A percentile compares a stretch with the other conserved stretches of the same genome.
Evolutionary conservation across 441 rosid species (phyloP).

Genomic region (Adansonia grandidieri): DNA sequence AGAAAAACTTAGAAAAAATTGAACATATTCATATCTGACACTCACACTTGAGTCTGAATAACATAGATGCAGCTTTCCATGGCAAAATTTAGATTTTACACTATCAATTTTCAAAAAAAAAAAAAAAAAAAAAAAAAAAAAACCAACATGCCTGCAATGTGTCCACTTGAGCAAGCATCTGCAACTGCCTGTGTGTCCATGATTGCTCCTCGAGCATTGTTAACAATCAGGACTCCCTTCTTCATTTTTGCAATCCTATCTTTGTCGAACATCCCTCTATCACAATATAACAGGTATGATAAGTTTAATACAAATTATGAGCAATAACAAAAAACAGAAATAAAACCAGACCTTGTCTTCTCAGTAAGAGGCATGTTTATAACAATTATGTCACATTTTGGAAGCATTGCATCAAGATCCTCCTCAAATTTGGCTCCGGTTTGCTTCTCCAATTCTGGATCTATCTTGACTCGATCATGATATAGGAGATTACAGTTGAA

Average conservation of each 20-base stretch:
- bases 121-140: too few species aligned
- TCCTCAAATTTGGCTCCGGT: conserved; percentile 80
- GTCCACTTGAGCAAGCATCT: conserved; percentile 81
- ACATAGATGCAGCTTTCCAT: not conserved
- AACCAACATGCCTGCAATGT: conserved; percentile 70
- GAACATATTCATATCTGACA: too few species aligned
- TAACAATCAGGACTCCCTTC: conserved; percentile 87
- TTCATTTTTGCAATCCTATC: conserved; percentile 84
- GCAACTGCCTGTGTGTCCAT: conserved; percentile 94
- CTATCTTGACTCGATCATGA: conserved; percentile 80
- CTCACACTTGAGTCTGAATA: too few species aligned
- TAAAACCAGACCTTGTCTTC: conserved; percentile 59
- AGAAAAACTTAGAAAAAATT: too few species aligned
- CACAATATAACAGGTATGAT: not conserved
- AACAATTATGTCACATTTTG: conserved; percentile 80
- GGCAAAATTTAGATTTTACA: not conserved
- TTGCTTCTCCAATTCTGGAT: conserved; percentile 71
- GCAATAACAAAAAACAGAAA: conserved; percentile 10
- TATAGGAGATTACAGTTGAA: conserved; percentile 86
- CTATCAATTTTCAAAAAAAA: not conserved
- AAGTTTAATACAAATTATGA: not conserved
- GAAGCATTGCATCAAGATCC: conserved; percentile 77
- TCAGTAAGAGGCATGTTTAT: conserved; percentile 86
- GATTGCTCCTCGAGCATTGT: conserved; percentile 96
- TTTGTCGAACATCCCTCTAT: conserved; percentile 76